Base-by-base conservation (phyloP, 164 flowering plant genomes). In the Cinnamomum chago region DNA sequence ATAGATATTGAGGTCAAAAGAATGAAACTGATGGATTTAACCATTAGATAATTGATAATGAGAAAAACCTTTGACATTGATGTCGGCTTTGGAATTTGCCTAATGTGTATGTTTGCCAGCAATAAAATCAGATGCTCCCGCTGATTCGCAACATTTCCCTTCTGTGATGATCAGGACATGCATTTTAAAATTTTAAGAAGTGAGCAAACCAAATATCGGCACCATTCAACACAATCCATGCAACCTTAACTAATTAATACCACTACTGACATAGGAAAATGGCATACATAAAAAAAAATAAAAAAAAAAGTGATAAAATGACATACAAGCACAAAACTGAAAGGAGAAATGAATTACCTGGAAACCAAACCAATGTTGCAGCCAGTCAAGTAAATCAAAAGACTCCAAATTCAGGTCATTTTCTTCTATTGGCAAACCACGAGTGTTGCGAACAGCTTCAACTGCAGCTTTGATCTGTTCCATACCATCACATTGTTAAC, bases 91-190 rank as follows among this genome's bases (percentile, higher is more conserved):
- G 83, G 80, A 71, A 76, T 75, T 72, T 83, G 85, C 62, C 97
- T 89, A 72, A 84, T 80, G 71, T 87, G 90, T 58, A 82, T 77
- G 85, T 90, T 95, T 65, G 97, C 94, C 74, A 95, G 91, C 74
- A 95, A 90, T 70, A 95, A 84, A 81, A 93, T 84, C 51, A 95
- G 86, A 93, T 95, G 98, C 81, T 95, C 99, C 81, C 97, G 83
- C 82, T 95, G 99, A 80, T 95, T 95, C 67, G 85, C 86, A 2
- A 88, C 88, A 82, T 95, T 95, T 60, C 92, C 99, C 81, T 87
- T 79, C 99, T 95, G 84, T 67, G 65, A 20, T 25, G 73, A 62
- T n/a, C 23, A 12, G 35, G 13, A 64, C 10, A 62, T 10, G 5
- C n/a, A 40, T 60, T 10, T 62, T 10, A 50, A 60, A 58, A 10